Evolutionary conservation across 2,329 filamentous ascomycete genomes (phyloP), one percentile per base, ranked within the genome.

Genomic region (Xylariaceae sp.): DNA sequence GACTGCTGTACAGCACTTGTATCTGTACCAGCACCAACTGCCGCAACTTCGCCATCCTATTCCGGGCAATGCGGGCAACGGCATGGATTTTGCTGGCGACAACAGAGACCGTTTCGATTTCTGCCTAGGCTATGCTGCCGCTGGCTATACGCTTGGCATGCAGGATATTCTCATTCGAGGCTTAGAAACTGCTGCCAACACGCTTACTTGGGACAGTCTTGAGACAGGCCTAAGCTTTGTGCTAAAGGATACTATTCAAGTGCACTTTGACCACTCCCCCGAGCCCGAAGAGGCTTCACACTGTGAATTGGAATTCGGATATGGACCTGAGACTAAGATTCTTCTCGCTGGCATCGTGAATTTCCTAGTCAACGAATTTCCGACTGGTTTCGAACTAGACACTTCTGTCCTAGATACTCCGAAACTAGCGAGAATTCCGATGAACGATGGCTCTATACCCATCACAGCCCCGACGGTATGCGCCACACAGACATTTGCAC

Each of bases 121-220:
- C 58, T 79, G 78, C n/a, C 70, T 89, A 26, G 81, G 82, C 29
- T 87, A 87, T 63, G 79, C 84, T 45, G 83, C 84, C 30, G 80
- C 83, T 4, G 86, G 84, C 0, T 74, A 80, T 48, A 71, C 82
- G 40, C 72, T 89, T 12, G 73, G 74, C 41, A 78, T 85, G 65
- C 73, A 72, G 2, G 75, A 76, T 29, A 76, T 88, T 30, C 72
- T 79, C 8, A 69, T 75, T 45, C 78, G 81, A 37, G 85, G 84
- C 37, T 71, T 86, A 30, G 78, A 83, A 47, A 76, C 86, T 57
- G 83, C 83, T 1, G 73, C 76, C 37, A 74, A 76, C 50, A 73
- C 83, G 3, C 64, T 88, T 42, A 76, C 74, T 56, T 88, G 84
- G 84, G 74, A 81, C 50, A 87, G 80, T 0, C 61, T 88, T 11